Evolutionary conservation across 768 basidiomycete genomes (phyloP).

Genomic region (Mycena alexandri): DNA sequence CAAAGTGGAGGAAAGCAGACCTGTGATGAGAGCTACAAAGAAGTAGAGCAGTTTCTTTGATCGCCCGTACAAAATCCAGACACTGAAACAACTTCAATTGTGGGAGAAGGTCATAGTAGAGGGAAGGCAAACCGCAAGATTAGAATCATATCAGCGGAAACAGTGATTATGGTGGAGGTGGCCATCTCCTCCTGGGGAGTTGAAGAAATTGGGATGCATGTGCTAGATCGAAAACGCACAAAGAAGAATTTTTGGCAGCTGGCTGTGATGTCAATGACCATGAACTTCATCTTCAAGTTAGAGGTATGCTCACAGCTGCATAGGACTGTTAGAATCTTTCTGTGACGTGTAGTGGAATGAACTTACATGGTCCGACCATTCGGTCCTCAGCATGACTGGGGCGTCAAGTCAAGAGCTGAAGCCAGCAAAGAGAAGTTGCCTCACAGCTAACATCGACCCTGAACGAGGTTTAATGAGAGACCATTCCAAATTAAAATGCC

Average conservation of each 20-base stretch:
- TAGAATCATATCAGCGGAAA: conserved; percentile 19
- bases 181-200: conserved; percentile 1
- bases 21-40: conserved; percentile 14
- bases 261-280: background rate
- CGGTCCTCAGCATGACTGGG: conserved; percentile 21
- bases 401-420: background rate
- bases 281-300: background rate
- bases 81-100: background rate
- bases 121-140: conserved; percentile 18
- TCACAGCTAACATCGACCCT: conserved; percentile 22
- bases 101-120: background rate
- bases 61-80: conserved; percentile 27
- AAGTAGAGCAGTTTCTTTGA: conserved; percentile 18
- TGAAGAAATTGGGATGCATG: background rate
- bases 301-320: conserved; percentile 4
- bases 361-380: conserved; percentile 21
- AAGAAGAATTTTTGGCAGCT: conserved; percentile 22
- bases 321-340: background rate
- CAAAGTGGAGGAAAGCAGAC: background rate
- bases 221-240: background rate
- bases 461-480: background rate
- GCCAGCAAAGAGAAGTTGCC: background rate
- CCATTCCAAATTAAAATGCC: background rate
- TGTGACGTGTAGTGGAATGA: background rate
- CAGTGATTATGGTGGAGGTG: conserved; percentile 12